Percentiles rank a stretch among this genome's conserved stretches.
These are phyloP conservation scores for Miscanthus lutarioriparius DNA, from an alignment of 176 grass and related monocot genomes.

Conservation along the genomic window DNA sequence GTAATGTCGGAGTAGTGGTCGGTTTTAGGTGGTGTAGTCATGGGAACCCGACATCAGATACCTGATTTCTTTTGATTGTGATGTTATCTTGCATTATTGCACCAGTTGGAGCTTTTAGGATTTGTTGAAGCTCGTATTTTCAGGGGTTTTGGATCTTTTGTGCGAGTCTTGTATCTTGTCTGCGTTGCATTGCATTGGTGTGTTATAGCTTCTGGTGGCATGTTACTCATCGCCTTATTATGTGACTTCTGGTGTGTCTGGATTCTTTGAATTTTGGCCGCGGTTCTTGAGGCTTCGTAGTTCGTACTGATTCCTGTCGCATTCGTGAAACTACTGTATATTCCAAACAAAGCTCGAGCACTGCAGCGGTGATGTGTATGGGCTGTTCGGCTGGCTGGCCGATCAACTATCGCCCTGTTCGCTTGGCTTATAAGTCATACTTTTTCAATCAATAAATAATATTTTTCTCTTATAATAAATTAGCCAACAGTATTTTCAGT, in stretches of 20 bases:
- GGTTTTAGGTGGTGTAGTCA: slow-evolving; percentile 51
- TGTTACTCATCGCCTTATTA: neutral
- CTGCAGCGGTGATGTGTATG: neutral
- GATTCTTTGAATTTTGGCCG: neutral
- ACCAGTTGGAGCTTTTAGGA: slow-evolving; percentile 38
- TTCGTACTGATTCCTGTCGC: neutral
- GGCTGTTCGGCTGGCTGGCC: too few relatives aligned
- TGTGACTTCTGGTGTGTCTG: neutral
- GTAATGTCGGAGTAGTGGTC: slow-evolving; percentile 35
- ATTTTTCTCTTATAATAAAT: too few relatives aligned
- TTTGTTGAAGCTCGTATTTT: slow-evolving; percentile 21
- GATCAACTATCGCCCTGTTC: too few relatives aligned
- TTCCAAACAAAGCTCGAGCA: neutral
- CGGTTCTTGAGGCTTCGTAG: neutral
- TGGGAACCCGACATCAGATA: slow-evolving; percentile 34
- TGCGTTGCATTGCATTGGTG: neutral
- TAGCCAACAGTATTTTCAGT: too few relatives aligned
- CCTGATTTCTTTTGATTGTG: slow-evolving; percentile 52
- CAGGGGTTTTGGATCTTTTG: slow-evolving; percentile 18
- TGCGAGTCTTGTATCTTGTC: neutral
- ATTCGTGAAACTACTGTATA: neutral
- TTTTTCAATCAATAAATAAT: too few relatives aligned
- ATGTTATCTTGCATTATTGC: slow-evolving; percentile 33
- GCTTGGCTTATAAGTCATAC: too few relatives aligned
- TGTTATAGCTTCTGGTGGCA: neutral